These are phyloP conservation scores for Simplicillium aogashimaense DNA, from an alignment of 2,329 filamentous ascomycete genomes.

Conservation along the genomic window DNA sequence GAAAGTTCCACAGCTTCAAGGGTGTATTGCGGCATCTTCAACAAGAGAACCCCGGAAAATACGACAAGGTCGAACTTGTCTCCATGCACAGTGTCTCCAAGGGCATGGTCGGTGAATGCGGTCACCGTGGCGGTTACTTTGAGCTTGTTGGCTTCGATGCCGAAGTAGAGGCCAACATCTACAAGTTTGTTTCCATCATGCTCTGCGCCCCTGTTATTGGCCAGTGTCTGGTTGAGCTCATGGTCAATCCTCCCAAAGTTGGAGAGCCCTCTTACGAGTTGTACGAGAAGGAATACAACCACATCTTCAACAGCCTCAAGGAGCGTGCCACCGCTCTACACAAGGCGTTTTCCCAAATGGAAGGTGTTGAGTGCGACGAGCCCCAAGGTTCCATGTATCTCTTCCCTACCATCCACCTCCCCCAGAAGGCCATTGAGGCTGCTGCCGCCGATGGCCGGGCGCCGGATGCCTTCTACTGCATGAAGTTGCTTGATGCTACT, in stretches of 20 bases:
- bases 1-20: constrained; percentile 95
- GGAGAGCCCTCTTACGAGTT: constrained; percentile 78
- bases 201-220: constrained; percentile 92
- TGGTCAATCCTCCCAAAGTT: constrained; percentile 86
- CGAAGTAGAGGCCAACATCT: constrained; percentile 83
- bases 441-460: constrained; percentile 63
- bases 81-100: constrained; percentile 92
- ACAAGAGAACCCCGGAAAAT: constrained; percentile 61
- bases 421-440: constrained; percentile 64
- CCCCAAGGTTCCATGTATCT: constrained; percentile 98
- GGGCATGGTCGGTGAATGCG: constrained; percentile 98
- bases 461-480: constrained; percentile 89
- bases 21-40: constrained; percentile 74
- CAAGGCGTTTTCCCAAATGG: constrained; percentile 87
- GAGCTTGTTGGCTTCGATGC: constrained; percentile 85
- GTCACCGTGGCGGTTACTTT: constrained; percentile 95
- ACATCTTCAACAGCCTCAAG: constrained; percentile 69
- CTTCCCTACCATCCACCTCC: constrained; percentile 84
- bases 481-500: constrained; percentile 82
- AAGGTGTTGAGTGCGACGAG: constrained; percentile 81
- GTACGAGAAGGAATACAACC: constrained; percentile 77
- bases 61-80: constrained; percentile 77
- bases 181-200: constrained; percentile 97
- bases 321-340: constrained; percentile 78
- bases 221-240: constrained; percentile 92